Conservation (phyloP, 257 asterid genomes). For the Lycium ferocissimum region DNA sequence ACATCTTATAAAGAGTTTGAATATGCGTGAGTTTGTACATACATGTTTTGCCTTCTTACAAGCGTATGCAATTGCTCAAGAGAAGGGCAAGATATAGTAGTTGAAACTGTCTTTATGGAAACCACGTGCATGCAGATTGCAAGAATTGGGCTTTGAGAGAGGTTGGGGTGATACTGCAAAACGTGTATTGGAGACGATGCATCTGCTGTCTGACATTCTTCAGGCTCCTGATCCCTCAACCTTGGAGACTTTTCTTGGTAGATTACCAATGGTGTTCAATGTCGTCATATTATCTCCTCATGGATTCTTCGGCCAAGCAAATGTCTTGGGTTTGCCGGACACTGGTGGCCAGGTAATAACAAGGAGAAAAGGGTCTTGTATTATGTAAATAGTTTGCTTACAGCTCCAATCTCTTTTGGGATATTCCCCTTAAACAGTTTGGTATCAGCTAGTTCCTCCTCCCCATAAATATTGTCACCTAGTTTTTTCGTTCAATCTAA, state of each 20-base stretch:
- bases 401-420: background rate
- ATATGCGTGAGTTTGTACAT: conserved; percentile 64
- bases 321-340: conserved; percentile 97
- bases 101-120: background rate
- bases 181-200: conserved; percentile 78
- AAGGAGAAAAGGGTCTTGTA: conserved; percentile 19
- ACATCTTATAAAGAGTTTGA: conserved; percentile 85
- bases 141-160: conserved; percentile 96
- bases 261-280: conserved; percentile 94
- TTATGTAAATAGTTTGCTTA: background rate
- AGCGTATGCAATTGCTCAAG: conserved; percentile 14
- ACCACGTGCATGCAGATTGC: conserved; percentile 61
- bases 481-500: background rate
- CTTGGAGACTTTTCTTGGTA: conserved; percentile 87
- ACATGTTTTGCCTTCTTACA: background rate
- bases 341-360: conserved; percentile 98
- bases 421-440: conserved; percentile 6
- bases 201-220: conserved; percentile 87
- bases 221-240: conserved; percentile 97
- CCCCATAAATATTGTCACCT: background rate
- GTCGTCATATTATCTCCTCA: conserved; percentile 90
- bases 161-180: conserved; percentile 98
- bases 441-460: background rate
- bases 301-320: conserved; percentile 98
- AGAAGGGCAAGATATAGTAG: background rate